Evolutionary conservation across 2,329 filamentous ascomycete genomes (phyloP).

Genomic region (Trichophyton simii): DNA sequence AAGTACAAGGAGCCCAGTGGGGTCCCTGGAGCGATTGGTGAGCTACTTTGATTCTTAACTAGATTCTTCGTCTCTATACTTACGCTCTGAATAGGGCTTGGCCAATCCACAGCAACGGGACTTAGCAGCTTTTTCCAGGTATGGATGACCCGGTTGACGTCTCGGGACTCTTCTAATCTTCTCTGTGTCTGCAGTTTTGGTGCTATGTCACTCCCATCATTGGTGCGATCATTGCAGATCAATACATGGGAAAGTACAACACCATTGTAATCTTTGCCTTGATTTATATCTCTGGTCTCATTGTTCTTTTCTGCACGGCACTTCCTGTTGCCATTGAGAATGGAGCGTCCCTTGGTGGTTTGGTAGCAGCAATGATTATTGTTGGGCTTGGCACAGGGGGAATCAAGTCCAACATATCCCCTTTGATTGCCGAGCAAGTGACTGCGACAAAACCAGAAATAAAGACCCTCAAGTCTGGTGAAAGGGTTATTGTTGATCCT

Average conservation of each 20-base stretch:
- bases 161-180: neutral
- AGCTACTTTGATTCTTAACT: neutral
- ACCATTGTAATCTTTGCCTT: slow-evolving; percentile 45
- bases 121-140: slow-evolving; percentile 41
- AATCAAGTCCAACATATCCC: slow-evolving; percentile 54
- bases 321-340: slow-evolving; percentile 40
- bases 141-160: neutral
- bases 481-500: slow-evolving; percentile 53
- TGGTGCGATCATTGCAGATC: slow-evolving; percentile 47
- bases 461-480: slow-evolving; percentile 33
- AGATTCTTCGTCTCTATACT: neutral
- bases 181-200: slow-evolving; percentile 31
- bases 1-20: slow-evolving; percentile 26
- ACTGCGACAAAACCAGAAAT: slow-evolving; percentile 42
- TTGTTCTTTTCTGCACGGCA: slow-evolving; percentile 44
- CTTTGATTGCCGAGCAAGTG: slow-evolving; percentile 54
- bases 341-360: slow-evolving; percentile 41
- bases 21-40: slow-evolving; percentile 27
- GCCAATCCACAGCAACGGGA: slow-evolving; percentile 35
- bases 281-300: slow-evolving; percentile 46
- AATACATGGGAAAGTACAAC: slow-evolving; percentile 49
- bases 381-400: slow-evolving; percentile 54
- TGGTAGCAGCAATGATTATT: slow-evolving; percentile 45
- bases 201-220: slow-evolving; percentile 45
- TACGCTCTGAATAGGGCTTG: slow-evolving; percentile 16